A percentile compares a stretch with the other conserved stretches of the same genome.
Conservation (phyloP, 345 rosid genomes). For the Rhodamnia rubescens region DNA sequence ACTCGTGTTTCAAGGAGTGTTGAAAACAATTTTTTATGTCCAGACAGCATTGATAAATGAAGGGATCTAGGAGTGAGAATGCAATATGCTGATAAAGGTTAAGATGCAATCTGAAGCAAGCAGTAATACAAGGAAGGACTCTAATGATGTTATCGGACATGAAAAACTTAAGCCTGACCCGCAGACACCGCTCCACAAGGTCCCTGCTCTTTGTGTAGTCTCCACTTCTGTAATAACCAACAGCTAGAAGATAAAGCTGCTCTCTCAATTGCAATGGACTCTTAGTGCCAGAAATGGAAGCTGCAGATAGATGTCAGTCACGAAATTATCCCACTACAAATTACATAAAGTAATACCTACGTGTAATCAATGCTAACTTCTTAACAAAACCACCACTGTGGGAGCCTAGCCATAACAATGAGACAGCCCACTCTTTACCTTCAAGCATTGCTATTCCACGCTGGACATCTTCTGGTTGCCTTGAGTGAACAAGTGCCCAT, state of each 20-base stretch:
- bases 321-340: background rate
- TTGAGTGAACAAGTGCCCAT: constrained; percentile 86
- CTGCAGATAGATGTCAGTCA: constrained; percentile 12
- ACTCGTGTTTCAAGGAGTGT: background rate
- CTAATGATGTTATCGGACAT: background rate
- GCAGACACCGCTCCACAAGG: constrained; percentile 50
- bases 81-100: background rate
- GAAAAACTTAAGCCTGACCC: constrained; percentile 21
- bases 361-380: background rate
- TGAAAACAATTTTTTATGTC: background rate
- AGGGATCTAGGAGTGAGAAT: background rate
- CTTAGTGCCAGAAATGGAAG: constrained; percentile 22
- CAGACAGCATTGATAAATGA: background rate
- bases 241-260: constrained; percentile 75
- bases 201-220: constrained; percentile 71
- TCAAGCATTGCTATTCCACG: constrained; percentile 89
- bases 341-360: background rate
- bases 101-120: background rate
- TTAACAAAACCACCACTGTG: background rate
- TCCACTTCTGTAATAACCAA: constrained; percentile 63
- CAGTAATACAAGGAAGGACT: background rate
- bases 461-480: constrained; percentile 43
- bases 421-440: constrained; percentile 19
- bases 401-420: background rate
- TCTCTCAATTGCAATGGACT: constrained; percentile 42